phyloP scores from a whole-genome alignment of 176 grass and related monocot genomes.

The Triticum turgidum region DNA sequence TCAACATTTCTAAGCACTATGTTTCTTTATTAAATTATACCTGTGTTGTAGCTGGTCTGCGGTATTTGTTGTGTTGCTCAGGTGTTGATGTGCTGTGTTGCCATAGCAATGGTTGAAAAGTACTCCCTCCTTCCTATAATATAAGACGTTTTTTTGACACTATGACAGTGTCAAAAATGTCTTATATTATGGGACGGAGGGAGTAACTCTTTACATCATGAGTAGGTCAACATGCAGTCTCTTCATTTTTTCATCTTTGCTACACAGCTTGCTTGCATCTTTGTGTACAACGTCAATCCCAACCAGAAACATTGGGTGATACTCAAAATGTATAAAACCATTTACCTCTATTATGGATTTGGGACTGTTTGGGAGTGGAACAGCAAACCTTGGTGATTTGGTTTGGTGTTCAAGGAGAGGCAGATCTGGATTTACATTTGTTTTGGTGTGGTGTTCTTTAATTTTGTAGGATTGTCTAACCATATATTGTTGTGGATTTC shows the following conservation, averaged over 20 bases:
- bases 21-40: constrained; percentile 16
- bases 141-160: too few relatives aligned
- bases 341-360: not conserved
- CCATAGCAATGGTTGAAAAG: constrained; percentile 74
- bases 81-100: constrained; percentile 85
- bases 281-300: not conserved
- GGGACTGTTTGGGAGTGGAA: too few relatives aligned
- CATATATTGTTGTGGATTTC: too few relatives aligned
- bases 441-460: too few relatives aligned
- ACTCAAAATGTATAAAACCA: not conserved
- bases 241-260: constrained; percentile 3
- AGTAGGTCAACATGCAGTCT: constrained; percentile 23
- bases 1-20: constrained; percentile 22
- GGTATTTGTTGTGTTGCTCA: constrained; percentile 35
- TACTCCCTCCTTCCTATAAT: too few relatives aligned
- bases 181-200: too few relatives aligned
- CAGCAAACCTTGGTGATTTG: too few relatives aligned
- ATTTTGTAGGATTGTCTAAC: too few relatives aligned
- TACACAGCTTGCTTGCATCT: not conserved
- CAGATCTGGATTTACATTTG: too few relatives aligned
- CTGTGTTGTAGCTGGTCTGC: not conserved
- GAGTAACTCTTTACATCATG: constrained; percentile 68
- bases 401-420: too few relatives aligned
- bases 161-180: too few relatives aligned
- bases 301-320: not conserved